Base-by-base conservation (phyloP, 2,329 filamentous ascomycete species). In the Xylaria multiplex region DNA sequence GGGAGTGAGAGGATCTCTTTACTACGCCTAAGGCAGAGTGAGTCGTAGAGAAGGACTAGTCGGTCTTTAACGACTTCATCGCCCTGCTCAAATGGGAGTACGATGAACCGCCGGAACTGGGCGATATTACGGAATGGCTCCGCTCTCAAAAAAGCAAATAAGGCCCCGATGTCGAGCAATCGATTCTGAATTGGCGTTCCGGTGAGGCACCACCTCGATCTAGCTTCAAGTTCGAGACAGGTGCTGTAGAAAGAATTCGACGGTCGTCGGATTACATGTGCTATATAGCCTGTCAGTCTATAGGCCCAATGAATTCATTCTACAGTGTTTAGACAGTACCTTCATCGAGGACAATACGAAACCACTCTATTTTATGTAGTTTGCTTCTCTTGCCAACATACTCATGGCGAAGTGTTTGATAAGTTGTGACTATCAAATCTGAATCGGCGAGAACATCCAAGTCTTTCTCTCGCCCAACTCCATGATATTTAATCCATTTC, bases 161-260 rank as follows among this genome's bases (percentile, higher is more conserved):
- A 75, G 0, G 84, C 79, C 0, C 82, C 84, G 3, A 87, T 78
- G 55, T 88, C 85, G 6, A 82, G 81, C 0, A 87, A 76, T 1
- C 75, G 76, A 67, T 87, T 87, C 64, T 87, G 85, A 27, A 87
- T 82, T 0, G 85, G 85, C 0, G 84, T 86, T 0, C 84, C 84
- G 0, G 83, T 83, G 0, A 86, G 76, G 66, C 83, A 86, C 85
- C 85, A 88, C 8, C 85, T 78, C 0, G 79, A 81, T 2, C 77
- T 75, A 0, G 84, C 81, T 1, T 71, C 62, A 0, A 88, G 75
- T 0, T 79, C 75, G 24, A 73, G 69, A 3, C 82, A 82, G 0
- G 82, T 79, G 1, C 77, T 77, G 65, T 83, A 78, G 9, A 84
- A 78, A 0, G 76, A 77, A 0, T 83, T 86, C 4, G 80, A 75